Conservation (phyloP, 345 rosid species). For the Psidium guajava region DNA sequence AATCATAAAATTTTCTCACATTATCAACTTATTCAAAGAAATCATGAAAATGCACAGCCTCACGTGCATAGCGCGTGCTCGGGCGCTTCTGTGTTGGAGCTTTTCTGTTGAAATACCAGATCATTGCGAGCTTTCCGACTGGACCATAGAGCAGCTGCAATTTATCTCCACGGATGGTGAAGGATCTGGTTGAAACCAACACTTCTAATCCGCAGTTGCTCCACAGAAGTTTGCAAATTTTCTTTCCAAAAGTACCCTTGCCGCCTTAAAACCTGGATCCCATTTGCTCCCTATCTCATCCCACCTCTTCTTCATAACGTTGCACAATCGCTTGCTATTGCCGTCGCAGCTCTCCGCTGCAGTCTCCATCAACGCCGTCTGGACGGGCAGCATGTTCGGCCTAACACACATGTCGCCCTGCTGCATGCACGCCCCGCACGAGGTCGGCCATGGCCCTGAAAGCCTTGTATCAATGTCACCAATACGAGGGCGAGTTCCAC, state of each 20-base stretch:
- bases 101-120: no score
- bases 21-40: not conserved
- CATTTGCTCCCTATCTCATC: not conserved
- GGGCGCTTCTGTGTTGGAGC: no score
- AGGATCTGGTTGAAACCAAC: not conserved
- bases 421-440: no score
- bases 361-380: not conserved
- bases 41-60: not conserved
- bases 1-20: not conserved
- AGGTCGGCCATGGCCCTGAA: no score
- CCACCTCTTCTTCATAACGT: not conserved
- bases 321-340: not conserved
- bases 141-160: no score
- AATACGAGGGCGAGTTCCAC: fast-evolving
- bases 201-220: not conserved
- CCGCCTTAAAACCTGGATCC: not conserved
- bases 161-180: no score
- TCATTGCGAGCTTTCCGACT: no score
- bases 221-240: not conserved
- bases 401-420: not conserved
- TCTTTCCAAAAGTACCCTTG: not conserved
- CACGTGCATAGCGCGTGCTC: not conserved
- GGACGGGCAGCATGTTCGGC: not conserved
- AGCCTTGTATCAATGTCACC: not conserved
- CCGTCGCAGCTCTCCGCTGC: not conserved